Conservation (phyloP, 305 asterid species). For the Fraxinus sp. region DNA sequence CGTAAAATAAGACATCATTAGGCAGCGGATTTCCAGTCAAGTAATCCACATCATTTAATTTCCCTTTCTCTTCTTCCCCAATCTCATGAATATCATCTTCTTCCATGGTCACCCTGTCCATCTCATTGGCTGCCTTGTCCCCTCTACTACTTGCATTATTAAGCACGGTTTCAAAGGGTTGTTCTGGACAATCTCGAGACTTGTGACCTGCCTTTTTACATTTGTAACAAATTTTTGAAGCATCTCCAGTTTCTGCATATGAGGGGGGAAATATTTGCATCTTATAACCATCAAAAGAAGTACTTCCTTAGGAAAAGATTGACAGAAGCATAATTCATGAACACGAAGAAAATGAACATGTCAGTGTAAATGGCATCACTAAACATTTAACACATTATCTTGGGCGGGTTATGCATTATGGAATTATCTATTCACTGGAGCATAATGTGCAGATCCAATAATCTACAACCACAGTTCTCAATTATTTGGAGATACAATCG, state of each 20-base stretch:
- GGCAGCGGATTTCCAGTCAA: slow-evolving; percentile 85
- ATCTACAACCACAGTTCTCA: not conserved
- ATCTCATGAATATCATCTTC: slow-evolving; percentile 95
- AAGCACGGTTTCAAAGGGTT: slow-evolving; percentile 42
- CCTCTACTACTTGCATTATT: slow-evolving; percentile 36
- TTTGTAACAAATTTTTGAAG: slow-evolving; percentile 77
- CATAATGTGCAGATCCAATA: not conserved
- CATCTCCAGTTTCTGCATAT: slow-evolving; percentile 56
- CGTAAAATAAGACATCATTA: slow-evolving; percentile 71
- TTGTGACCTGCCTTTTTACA: slow-evolving; percentile 84
- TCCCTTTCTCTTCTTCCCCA: slow-evolving; percentile 91
- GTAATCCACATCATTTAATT: slow-evolving; percentile 81
- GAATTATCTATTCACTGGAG: not conserved
- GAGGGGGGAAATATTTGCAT: slow-evolving; percentile 11
- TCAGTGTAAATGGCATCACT: not conserved
- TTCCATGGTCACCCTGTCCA: slow-evolving; percentile 79
- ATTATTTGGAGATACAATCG: not conserved
- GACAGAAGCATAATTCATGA: slow-evolving; percentile 6
- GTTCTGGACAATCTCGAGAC: slow-evolving; percentile 88
- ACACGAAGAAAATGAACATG: not conserved
- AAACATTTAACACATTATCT: not conserved
- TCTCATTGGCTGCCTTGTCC: slow-evolving; percentile 31
- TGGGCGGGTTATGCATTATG: not conserved
- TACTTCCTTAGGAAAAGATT: not conserved
- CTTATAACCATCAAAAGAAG: slow-evolving; percentile 4